Evolutionary conservation across 768 basidiomycete genomes (phyloP), one percentile per base, ranked within the genome.

Genomic region (Mycena capillaripes): DNA sequence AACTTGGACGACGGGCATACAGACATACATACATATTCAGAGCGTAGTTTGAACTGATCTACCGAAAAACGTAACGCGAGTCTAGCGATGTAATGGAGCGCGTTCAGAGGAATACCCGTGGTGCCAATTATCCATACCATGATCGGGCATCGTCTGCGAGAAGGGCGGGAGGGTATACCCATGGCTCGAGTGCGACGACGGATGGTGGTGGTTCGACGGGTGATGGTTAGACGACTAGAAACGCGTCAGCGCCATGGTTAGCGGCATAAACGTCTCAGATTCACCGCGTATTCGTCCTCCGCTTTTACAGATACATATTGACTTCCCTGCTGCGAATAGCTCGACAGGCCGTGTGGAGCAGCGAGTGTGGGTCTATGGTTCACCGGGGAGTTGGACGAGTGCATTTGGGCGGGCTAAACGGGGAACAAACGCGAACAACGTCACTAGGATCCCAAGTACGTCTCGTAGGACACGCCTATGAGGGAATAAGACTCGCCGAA

Each of bases 401-500:
- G 91, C 84, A 93, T 90, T 82, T 90, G 89, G 70, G 89, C 82
- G 77, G 92, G 92, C 91, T 93, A 85, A 84, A 86, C 81, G 81
- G 83, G 75, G 80, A 80, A 85, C 80, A 81, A 76, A 80, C 79
- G 78, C 78, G 75, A 19, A 77, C 34, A 75, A 76, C 76, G 86
- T 90, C 83, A 92, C 86, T 89, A 90, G 87, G 86, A 88, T 90
- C 88, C 83, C 80, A 75, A 83, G 81, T 78, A 81, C 81, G 82
- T 79, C 82, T 78, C 79, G 82, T 78, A 74, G 77, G 72, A 70
- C 76, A 36, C 76, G 73, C 75, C 73, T 69, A 71, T 65, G 48
- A 84, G 81, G 82, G 84, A 87, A 86, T 79, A 86, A 87, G 79
- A 93, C 94, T 93, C 90, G 89, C 93, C 92, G 94, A 95, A 86